Evolutionary conservation across 345 rosid genomes (phyloP).

Genomic region (Leavenworthia alabamica): DNA sequence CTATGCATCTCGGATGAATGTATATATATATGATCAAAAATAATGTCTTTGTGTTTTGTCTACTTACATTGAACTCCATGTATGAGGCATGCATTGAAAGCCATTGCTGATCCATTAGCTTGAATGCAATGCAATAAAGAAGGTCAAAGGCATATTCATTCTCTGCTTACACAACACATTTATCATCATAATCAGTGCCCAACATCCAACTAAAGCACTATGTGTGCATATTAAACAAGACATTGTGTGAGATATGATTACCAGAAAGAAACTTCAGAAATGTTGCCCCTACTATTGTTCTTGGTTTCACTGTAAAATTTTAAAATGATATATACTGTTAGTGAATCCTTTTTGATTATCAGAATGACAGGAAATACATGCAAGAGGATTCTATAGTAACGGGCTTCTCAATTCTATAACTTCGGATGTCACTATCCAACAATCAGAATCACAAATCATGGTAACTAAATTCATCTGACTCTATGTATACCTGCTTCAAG

Average conservation of each 20-base stretch:
- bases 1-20: not conserved
- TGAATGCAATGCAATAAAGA: constrained; percentile 93
- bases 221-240: not conserved
- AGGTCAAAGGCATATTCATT: constrained; percentile 89
- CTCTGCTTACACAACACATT: constrained; percentile 38
- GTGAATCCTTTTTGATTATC: not conserved
- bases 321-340: constrained; percentile 23
- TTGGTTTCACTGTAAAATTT: constrained; percentile 73
- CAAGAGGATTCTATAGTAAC: no score
- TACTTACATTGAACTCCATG: constrained; percentile 94
- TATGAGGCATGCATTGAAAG: constrained; percentile 93
- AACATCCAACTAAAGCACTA: not conserved
- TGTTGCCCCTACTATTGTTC: constrained; percentile 68
- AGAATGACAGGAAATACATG: not conserved
- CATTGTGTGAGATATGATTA: constrained; percentile 24
- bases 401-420: not conserved
- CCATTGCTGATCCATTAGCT: constrained; percentile 97
- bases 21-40: not conserved
- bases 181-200: not conserved
- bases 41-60: not conserved
- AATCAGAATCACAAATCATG: no score
- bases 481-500: constrained; percentile 85
- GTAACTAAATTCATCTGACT: no score
- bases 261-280: constrained; percentile 92
- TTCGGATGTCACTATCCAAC: no score